Base-by-base conservation (phyloP, 176 grass and related monocot genomes). In the Raddia distichophylla region DNA sequence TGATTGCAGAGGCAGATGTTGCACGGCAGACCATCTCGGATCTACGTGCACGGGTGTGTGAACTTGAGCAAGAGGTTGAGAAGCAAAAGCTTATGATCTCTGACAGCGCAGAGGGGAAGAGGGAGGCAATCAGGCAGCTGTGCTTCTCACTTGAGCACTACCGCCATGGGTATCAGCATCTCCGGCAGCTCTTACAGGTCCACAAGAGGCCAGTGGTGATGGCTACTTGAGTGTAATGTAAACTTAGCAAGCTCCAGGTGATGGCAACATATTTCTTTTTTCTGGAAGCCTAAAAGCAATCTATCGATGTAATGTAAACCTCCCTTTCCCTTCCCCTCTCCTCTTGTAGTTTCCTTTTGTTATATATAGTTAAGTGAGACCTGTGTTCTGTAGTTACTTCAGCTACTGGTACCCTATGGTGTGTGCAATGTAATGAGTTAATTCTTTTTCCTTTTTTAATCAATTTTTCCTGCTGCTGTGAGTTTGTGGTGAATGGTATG, bases 131-230 rank as follows among this genome's bases (percentile, higher is more conserved):
- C 74, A 93, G 93, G 83, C 96, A 98, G 74, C 91, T 95, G 51
- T 95, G 96, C 90, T 93, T 95, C 79, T 93, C 96, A 5, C 92
- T 95, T 6, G 96, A 99, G 82, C 93, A 99, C 74, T 95, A 93
- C 64, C 87, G 96, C n/a, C 71, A 93, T 15, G 93, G 90, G 14
- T 98, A 98, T 60, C 75, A 76, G 66, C 84, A 93, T 40, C 93
- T 98, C 52, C 48, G 93, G 86, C 89, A 93, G 69, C 64, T 90
- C 51, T 75, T 98, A 9, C 92, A 88, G 78, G 93, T 76, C 15
- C 90, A 95, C 64, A 93, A 75, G 84, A 90, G 90, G 85, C 85
- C 74, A 4, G 12, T 87, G 66, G 87, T 95, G 52, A 82, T 85
- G 90, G 84, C 75, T 19, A 77, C 70, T 7, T 89, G 76, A 85